Base-by-base conservation (phyloP, 2,329 filamentous ascomycete genomes). In the Botrytis byssoidea region DNA sequence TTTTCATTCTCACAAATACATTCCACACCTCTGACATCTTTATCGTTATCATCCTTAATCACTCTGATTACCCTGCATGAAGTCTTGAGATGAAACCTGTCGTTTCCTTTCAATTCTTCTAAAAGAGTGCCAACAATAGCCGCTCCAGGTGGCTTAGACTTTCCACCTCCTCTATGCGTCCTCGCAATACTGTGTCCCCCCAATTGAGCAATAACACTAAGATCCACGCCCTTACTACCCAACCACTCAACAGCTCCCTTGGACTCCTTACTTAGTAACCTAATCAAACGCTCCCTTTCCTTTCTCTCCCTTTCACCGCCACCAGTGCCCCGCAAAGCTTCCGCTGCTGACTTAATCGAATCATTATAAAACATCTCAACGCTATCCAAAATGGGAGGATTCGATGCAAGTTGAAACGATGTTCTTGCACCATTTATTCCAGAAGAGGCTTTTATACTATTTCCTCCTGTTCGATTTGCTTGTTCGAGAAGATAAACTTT, bases 391-490 rank as follows among this genome's bases (percentile, higher is more conserved):
- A 35, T 80, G 76, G 61, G 83, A 77, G n/a, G 82, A 78, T 59
- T 78, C 10, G 66, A 42, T 71, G 4, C 81, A 18, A 81, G 80
- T 78, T 92, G 90, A 75, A 87, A 90, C 5, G 83, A 83, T 0
- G 89, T 91, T 0, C 85, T 85, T 0, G 88, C 88, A 10, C 88
- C 89, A 76, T 90, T 91, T 80, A 91, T 91, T 0, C 89, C 89
- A 0, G 89, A 91, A 0, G 89, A 91, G 0, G 89, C 89, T 81
- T 91, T 91, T 81, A 91, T 90, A 77, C 85, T 88, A 78, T 91
- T 91, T 2, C 89, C 89, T 51, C 89, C 89, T 0, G 89, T 88
- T 77, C 89, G 90, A 4, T 85, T 78, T 0, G 85, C 85, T 32
- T 88, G 87, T 74, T 92, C 90, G 20, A 92, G 83, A 68, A 92